phyloP scores from a whole-genome alignment of 371 early-diverging fungal genomes.

The Fennellomyces sp. region DNA sequence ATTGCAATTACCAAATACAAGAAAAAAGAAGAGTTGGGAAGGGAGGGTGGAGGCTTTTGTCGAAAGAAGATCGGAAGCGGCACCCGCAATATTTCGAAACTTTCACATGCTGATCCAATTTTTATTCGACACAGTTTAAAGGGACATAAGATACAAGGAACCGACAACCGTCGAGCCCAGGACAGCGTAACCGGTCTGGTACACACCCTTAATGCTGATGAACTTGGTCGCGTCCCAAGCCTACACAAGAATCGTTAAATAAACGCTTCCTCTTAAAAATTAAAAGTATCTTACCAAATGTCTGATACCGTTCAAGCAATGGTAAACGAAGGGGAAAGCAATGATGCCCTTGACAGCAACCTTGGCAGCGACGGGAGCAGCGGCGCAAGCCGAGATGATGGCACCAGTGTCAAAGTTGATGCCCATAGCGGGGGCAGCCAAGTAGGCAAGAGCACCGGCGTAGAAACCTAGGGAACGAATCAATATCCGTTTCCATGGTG shows the following conservation, averaged over 20 bases:
- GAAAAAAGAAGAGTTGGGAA: no score
- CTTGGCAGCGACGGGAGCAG: conserved; percentile 50
- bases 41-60: neutral
- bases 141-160: conserved; percentile 58
- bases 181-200: conserved; percentile 82
- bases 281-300: conserved; percentile 72
- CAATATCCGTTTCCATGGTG: neutral
- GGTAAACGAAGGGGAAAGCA: conserved; percentile 81
- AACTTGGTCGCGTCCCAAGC: conserved; percentile 81
- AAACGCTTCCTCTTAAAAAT: neutral
- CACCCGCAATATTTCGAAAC: neutral
- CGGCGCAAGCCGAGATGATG: conserved; percentile 49
- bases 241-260: conserved; percentile 32
- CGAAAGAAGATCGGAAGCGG: neutral
- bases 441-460: conserved; percentile 65
- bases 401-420: conserved; percentile 66
- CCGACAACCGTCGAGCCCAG: conserved; percentile 66
- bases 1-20: no score
- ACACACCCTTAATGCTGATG: conserved; percentile 79
- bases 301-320: conserved; percentile 86
- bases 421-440: conserved; percentile 59
- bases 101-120: conserved; percentile 5
- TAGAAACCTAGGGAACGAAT: conserved; percentile 61
- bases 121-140: conserved; percentile 48
- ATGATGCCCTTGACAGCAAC: conserved; percentile 50